Evolutionary conservation across 257 asterid genomes (phyloP), one percentile per base, ranked within the genome.

Genomic region (Nicotiana benthamiana): DNA sequence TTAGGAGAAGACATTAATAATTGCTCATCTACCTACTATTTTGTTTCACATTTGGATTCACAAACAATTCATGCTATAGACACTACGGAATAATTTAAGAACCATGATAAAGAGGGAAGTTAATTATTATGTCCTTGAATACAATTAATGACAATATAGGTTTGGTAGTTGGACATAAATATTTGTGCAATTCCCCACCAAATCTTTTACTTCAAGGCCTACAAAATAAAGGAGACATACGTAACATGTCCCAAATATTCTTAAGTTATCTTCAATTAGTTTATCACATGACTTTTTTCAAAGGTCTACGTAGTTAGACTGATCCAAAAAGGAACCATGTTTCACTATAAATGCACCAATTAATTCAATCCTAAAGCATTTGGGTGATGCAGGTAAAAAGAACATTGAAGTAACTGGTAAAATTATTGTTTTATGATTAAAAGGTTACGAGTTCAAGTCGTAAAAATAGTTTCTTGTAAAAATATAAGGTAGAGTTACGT

Each of bases 111-210:
- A 74, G 11, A 74, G 9, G 40, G 27, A 63, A 46, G 32, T 79
- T 13, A 79, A 79, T 61, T 40, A 11, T 72, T 3, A 70, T 43
- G 13, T 43, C 57, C 57, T 70, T 70, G 57, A 43, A 52, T 68
- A 20, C 34, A 68, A 70, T 70, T 43, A 72, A 46, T 72, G 36
- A 48, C 77, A 3, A 72, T 22, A 46, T 15, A 12, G 48, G 77
- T 22, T 68, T 46, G 82, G 82, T 61, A 43, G 63, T 26, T 24
- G 82, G 62, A 7, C 36, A 22, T 20, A 15, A 74, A 24, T 74
- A 26, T 26, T 74, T 74, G 43, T 74, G 26, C 77, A 70, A 68
- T 28, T 79, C 82, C 48, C 75, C 56, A 9, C 75, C 72, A 51
- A 12, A 40, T 79, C 62, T 43, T 36, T 27, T 24, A 61, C 15